Base-by-base conservation (phyloP, 1,284 basidiomycete species). In the Vanrija pseudolonga region DNA sequence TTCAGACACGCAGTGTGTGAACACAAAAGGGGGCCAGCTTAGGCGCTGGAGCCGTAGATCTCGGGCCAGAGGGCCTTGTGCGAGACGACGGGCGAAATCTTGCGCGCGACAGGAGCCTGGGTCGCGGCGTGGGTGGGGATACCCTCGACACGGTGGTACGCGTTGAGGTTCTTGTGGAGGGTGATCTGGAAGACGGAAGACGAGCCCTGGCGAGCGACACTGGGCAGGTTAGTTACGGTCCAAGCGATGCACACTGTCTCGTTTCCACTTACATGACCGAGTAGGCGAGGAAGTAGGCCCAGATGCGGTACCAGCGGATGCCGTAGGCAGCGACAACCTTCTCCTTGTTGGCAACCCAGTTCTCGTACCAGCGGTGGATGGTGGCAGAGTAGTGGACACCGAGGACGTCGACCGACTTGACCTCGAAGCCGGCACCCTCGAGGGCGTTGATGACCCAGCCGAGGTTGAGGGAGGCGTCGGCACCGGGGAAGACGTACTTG, bases 331-430 rank as follows among this genome's bases (percentile, higher is more conserved):
- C 89, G 40, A 88, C 66, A 48, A 97, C 86, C 77, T 89, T 87
- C 44, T 90, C 90, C 80, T 90, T 88, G 81, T 95, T 93, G 53
- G 80, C 80, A 26, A 93, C 72, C 91, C 91, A 95, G 82, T 97
- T 97, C 74, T 90, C 85, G 82, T 97, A 97, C 93, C 93, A 97
- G 57, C 84, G 81, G 80, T 85, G 87, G 72, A 98, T 82, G 3
- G 95, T 98, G 2, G 95, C 94, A 24, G 89, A 90, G 80, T 98
- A 97, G 77, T 94, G 91, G n/a, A 94, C 91, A 56, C 90, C 91
- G 39, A 98, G 85, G 45, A 98, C 95, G 65, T 99, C 96, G 64
- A 94, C 81, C 64, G 88, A 89, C 81, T 96, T 97, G 63, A 98
- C 86, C 77, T 99, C 96, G 68, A 98, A 98, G 56, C 95, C 94